Evolutionary conservation across 257 asterid genomes (phyloP).

Genomic region (Cynanchum wilfordii): DNA sequence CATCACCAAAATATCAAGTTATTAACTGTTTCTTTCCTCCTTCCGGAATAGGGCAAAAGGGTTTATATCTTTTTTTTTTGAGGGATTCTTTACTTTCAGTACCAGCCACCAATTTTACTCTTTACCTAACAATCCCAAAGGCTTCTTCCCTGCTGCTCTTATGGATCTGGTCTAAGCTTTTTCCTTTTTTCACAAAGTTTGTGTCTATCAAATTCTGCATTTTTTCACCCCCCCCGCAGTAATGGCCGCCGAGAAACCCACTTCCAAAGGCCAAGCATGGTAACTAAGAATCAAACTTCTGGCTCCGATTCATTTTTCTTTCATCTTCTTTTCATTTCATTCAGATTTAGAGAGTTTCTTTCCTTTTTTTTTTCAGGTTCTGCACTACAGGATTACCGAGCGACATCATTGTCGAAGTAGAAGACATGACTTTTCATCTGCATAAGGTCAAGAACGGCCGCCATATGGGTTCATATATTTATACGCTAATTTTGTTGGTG

Average conservation of each 20-base stretch:
- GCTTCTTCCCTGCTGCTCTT: slow-evolving; percentile 9
- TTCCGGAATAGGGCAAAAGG: neutral
- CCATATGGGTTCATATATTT: neutral
- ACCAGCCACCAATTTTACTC: slow-evolving; percentile 2
- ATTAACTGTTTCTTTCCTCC: neutral
- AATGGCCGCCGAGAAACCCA: slow-evolving; percentile 66
- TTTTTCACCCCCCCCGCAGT: neutral
- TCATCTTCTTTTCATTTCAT: neutral
- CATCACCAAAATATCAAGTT: neutral
- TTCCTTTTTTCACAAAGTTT: neutral
- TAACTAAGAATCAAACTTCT: slow-evolving; percentile 22
- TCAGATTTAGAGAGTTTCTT: neutral
- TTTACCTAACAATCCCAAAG: neutral
- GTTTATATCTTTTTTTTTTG: neutral
- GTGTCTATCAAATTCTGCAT: neutral
- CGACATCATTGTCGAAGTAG: slow-evolving; percentile 73
- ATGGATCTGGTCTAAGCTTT: slow-evolving; percentile 37
- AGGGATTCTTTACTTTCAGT: neutral
- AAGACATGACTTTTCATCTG: slow-evolving; percentile 86
- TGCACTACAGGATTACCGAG: slow-evolving; percentile 95
- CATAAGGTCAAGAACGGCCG: slow-evolving; percentile 53
- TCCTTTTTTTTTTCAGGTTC: slow-evolving; percentile 50
- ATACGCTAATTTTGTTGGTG: neutral
- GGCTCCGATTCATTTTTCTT: neutral
- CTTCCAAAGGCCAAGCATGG: slow-evolving; percentile 95